A percentile compares a stretch with the other conserved stretches of the same genome.
phyloP scores from a whole-genome alignment of 2,329 filamentous ascomycete genomes.

The Plectosphaerella plurivora region DNA sequence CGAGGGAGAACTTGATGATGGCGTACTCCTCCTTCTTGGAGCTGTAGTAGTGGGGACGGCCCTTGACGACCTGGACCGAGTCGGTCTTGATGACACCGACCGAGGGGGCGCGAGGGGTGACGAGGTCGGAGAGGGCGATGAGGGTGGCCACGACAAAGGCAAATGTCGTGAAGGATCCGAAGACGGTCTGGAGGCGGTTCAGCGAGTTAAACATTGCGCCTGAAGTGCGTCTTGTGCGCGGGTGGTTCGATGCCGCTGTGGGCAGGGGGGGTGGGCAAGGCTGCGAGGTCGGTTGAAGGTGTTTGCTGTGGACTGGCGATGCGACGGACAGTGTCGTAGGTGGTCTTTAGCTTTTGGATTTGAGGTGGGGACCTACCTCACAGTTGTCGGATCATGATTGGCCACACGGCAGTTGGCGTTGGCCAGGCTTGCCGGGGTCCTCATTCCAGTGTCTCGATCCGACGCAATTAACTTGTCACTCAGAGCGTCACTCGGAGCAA shows the following conservation, averaged over 20 bases:
- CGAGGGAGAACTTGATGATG: conserved; percentile 86
- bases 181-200: conserved; percentile 84
- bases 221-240: background rate
- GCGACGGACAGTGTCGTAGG: too few relatives aligned
- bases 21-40: conserved; percentile 93
- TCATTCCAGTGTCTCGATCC: too few relatives aligned
- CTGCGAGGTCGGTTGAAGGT: too few relatives aligned
- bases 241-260: background rate
- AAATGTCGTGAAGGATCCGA: conserved; percentile 97
- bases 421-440: too few relatives aligned
- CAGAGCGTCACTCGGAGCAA: too few relatives aligned
- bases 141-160: conserved; percentile 74
- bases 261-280: background rate
- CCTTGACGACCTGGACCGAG: conserved; percentile 84
- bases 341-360: too few relatives aligned
- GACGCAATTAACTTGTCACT: too few relatives aligned
- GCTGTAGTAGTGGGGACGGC: conserved; percentile 93
- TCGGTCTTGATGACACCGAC: conserved; percentile 58
- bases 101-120: conserved; percentile 63
- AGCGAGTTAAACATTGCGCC: conserved; percentile 81
- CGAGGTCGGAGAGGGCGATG: conserved; percentile 76
- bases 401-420: too few relatives aligned
- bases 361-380: too few relatives aligned
- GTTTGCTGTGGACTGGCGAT: too few relatives aligned
- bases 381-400: too few relatives aligned